These are phyloP conservation scores for Angophora floribunda DNA, from an alignment of 345 rosid species.

Conservation along the genomic window DNA sequence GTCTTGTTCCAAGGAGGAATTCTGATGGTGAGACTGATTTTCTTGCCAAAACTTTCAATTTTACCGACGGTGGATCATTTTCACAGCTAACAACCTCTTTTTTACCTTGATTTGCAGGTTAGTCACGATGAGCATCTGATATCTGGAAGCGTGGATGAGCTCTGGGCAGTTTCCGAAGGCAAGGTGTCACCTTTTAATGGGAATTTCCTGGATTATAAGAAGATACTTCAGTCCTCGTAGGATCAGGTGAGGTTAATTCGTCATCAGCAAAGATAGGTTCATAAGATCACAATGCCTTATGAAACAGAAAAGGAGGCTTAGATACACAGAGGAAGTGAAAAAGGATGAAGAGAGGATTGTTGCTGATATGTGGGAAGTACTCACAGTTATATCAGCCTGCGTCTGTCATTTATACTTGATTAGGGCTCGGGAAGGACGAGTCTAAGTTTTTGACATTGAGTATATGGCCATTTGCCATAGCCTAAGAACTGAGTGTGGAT, in stretches of 20 bases:
- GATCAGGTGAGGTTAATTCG: background rate
- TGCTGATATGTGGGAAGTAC: background rate
- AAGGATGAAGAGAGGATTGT: background rate
- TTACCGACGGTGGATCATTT: background rate
- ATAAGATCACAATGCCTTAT: background rate
- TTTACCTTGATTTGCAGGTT: slow-evolving; percentile 39
- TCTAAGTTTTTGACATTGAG: background rate
- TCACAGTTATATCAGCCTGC: background rate
- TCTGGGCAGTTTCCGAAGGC: slow-evolving; percentile 88
- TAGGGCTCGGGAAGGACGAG: background rate
- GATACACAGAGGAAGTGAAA: background rate
- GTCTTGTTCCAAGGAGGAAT: background rate
- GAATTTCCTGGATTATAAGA: slow-evolving; percentile 89
- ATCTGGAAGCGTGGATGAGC: slow-evolving; percentile 94
- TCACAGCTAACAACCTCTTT: background rate
- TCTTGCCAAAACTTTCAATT: background rate
- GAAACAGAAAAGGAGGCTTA: background rate
- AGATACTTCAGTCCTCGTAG: slow-evolving; percentile 55
- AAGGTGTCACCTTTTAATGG: slow-evolving; percentile 73
- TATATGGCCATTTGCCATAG: background rate
- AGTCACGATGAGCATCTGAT: slow-evolving; percentile 98
- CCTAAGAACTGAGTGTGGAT: background rate
- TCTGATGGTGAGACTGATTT: background rate
- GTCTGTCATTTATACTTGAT: background rate
- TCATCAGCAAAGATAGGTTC: background rate